Evolutionary conservation across 2,329 filamentous ascomycete species (phyloP).

Genomic region (Aspergillus chevalieri): DNA sequence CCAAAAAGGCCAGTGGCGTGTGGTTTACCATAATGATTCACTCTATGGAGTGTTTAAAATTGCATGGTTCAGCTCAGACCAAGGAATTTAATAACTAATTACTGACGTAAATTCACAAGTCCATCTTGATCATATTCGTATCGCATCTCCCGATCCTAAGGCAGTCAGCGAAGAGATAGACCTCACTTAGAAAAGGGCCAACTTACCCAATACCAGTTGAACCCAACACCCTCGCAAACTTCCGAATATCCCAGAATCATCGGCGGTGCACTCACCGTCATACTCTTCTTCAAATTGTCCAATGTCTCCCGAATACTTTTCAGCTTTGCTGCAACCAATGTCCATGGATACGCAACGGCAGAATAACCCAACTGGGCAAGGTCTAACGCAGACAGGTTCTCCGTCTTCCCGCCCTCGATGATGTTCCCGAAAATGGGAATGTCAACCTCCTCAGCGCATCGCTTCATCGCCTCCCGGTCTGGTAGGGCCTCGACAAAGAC

Average conservation of each 20-base stretch:
- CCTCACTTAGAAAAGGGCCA: not conserved
- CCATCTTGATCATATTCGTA: conserved; percentile 9
- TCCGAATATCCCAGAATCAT: conserved; percentile 39
- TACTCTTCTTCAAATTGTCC: conserved; percentile 32
- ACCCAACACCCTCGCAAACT: conserved; percentile 42
- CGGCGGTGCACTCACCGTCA: conserved; percentile 36
- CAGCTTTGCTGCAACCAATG: conserved; percentile 37
- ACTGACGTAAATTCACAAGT: not conserved
- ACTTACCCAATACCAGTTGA: conserved; percentile 37
- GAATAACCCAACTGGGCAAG: conserved; percentile 37
- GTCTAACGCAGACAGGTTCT: conserved; percentile 37
- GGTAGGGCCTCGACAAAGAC: conserved; percentile 44
- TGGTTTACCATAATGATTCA: too few relatives aligned
- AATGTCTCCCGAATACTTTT: conserved; percentile 25
- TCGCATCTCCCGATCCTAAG: conserved; percentile 21
- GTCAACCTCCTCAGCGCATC: conserved; percentile 31
- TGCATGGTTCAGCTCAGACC: too few relatives aligned
- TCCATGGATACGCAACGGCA: conserved; percentile 42
- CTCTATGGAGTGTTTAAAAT: too few relatives aligned
- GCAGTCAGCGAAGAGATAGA: not conserved
- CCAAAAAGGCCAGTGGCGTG: too few relatives aligned
- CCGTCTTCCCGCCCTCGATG: conserved; percentile 39
- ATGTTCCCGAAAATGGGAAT: conserved; percentile 42
- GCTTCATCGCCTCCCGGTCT: conserved; percentile 42
- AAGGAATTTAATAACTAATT: too few relatives aligned